phyloP scores from a whole-genome alignment of 441 rosid genomes.

The Syzygium syzygioides region DNA sequence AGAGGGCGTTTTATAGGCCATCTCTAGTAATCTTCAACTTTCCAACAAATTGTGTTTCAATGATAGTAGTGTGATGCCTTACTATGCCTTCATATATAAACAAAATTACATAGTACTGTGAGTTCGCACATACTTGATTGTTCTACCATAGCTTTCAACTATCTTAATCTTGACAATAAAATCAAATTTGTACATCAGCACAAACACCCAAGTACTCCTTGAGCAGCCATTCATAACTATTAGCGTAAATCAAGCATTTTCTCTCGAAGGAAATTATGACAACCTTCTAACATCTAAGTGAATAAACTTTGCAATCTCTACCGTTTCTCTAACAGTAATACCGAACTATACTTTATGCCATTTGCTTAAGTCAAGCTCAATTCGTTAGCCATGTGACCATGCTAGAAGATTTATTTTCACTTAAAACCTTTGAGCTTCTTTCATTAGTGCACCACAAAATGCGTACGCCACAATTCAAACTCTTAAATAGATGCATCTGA shows the following conservation, averaged over 20 bases:
- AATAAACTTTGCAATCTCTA: too few relatives aligned
- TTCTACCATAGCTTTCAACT: too few relatives aligned
- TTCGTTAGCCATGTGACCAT: neutral
- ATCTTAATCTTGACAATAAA: neutral
- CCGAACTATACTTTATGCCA: neutral
- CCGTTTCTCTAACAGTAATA: too few relatives aligned
- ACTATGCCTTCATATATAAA: neutral
- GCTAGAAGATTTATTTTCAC: neutral
- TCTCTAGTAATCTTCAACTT: neutral
- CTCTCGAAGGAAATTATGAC: neutral
- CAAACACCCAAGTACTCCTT: neutral
- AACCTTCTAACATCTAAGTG: neutral
- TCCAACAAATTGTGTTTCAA: neutral
- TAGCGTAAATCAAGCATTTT: neutral
- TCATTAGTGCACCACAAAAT: too few relatives aligned
- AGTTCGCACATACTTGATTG: rapidly evolving
- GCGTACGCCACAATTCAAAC: neutral
- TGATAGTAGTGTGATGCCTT: neutral
- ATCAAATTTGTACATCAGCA: neutral
- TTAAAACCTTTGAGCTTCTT: neutral
- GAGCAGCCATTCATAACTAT: neutral
- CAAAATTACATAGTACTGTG: neutral
- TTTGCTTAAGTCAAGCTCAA: neutral
- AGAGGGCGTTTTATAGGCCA: neutral
- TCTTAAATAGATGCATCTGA: neutral